These are phyloP conservation scores for Boletus eberwhitei DNA, from an alignment of 768 basidiomycete genomes.

Conservation along the genomic window DNA sequence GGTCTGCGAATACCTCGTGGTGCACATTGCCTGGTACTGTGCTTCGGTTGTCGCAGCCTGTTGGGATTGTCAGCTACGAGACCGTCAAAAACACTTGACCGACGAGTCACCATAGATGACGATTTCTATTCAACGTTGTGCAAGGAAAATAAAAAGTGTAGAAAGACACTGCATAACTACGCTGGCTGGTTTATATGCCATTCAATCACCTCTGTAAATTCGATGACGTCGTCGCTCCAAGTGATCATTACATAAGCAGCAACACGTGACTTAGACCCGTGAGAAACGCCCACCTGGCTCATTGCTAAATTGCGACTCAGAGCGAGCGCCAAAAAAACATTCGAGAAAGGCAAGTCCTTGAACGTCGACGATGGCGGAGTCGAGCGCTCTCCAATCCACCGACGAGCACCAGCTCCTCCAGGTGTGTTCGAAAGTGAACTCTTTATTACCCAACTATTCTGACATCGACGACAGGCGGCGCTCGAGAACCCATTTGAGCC, in stretches of 20 bases:
- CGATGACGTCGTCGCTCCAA: slow-evolving; percentile 18
- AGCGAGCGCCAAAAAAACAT: too few species aligned
- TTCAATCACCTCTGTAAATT: background rate
- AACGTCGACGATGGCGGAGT: slow-evolving; percentile 24
- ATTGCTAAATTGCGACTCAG: too few species aligned
- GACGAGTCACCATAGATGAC: slow-evolving; percentile 12
- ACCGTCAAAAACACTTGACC: background rate
- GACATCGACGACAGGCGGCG: slow-evolving; percentile 16
- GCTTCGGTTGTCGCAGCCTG: slow-evolving; percentile 19
- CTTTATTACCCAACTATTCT: background rate
- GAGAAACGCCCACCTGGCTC: too few species aligned
- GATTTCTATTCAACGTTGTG: background rate
- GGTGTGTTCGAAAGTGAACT: background rate
- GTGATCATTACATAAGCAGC: too few species aligned
- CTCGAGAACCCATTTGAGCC: slow-evolving; percentile 28
- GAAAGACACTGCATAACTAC: too few species aligned
- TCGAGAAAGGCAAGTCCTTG: too few species aligned
- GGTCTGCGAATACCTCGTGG: too few species aligned
- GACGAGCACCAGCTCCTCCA: slow-evolving; percentile 25
- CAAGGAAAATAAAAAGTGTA: background rate
- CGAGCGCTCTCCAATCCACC: slow-evolving; percentile 18
- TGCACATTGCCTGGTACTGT: slow-evolving; percentile 21
- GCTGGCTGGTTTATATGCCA: slow-evolving; percentile 14
- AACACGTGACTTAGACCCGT: too few species aligned
- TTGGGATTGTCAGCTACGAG: background rate